A percentile compares a stretch with the other conserved stretches of the same genome.
These are phyloP conservation scores for Paspalum vaginatum DNA, from an alignment of 176 grass and related monocot genomes.

Conservation along the genomic window DNA sequence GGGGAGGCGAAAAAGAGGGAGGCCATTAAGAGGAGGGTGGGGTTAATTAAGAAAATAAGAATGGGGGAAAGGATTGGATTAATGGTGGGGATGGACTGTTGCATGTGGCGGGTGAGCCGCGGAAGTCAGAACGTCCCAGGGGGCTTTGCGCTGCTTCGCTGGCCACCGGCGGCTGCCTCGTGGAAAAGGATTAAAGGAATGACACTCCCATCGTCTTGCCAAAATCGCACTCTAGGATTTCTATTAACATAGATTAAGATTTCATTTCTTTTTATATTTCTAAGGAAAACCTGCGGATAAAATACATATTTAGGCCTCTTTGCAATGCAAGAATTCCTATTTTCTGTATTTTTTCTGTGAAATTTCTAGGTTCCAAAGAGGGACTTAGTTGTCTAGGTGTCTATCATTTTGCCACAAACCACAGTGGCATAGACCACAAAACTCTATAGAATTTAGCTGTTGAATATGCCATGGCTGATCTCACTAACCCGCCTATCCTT, in stretches of 20 bases:
- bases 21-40: slow-evolving; percentile 38
- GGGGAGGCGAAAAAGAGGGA: slow-evolving; percentile 47
- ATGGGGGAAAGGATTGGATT: slow-evolving; percentile 21
- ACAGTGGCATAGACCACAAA: no score
- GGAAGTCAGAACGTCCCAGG: slow-evolving; percentile 49
- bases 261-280: no score
- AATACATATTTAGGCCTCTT: no score
- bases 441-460: no score
- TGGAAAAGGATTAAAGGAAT: background rate
- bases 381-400: no score
- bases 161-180: slow-evolving; percentile 25
- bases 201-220: background rate
- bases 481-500: no score
- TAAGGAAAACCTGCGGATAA: no score
- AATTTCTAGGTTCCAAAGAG: no score
- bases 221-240: background rate
- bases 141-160: slow-evolving; percentile 25
- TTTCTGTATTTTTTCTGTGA: no score
- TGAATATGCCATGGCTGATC: no score
- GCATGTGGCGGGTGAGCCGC: slow-evolving; percentile 46
- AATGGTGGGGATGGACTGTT: slow-evolving; percentile 29
- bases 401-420: no score
- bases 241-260: background rate
- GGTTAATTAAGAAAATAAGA: slow-evolving; percentile 41
- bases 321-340: no score